phyloP scores from a whole-genome alignment of 2,329 filamentous ascomycete species.

The Neurospora sp. region DNA sequence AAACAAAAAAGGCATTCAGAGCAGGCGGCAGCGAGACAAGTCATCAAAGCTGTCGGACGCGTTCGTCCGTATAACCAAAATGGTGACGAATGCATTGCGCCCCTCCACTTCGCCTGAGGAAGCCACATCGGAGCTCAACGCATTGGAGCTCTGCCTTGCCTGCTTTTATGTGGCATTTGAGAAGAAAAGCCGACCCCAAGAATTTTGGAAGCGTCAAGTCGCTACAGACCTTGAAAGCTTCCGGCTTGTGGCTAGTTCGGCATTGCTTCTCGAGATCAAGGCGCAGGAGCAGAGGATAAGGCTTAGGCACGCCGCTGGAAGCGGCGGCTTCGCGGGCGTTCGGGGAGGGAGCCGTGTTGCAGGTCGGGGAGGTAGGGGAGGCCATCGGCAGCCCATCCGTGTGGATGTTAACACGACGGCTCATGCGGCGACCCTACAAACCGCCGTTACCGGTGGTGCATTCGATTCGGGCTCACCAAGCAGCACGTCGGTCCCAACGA shows the following conservation, averaged over 20 bases:
- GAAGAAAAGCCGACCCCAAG: background rate
- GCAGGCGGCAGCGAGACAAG: slow-evolving; percentile 39
- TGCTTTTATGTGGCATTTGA: slow-evolving; percentile 16
- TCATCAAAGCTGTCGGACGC: slow-evolving; percentile 43
- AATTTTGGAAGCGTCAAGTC: background rate
- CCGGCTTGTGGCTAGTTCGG: slow-evolving; percentile 21
- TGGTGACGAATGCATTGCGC: slow-evolving; percentile 21
- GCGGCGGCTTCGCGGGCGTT: background rate
- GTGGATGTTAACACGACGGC: background rate
- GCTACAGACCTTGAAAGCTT: slow-evolving; percentile 20
- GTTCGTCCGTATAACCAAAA: slow-evolving; percentile 36
- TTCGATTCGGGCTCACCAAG: background rate
- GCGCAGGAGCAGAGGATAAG: background rate
- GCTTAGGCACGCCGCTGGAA: background rate
- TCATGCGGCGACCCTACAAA: background rate
- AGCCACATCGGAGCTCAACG: slow-evolving; percentile 4
- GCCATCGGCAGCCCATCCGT: background rate
- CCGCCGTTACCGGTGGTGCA: too few species aligned
- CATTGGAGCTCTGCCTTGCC: slow-evolving; percentile 23
- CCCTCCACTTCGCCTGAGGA: background rate
- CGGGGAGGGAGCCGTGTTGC: background rate
- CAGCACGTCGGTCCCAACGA: background rate
- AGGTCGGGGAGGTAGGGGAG: background rate
- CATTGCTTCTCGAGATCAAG: slow-evolving; percentile 22
- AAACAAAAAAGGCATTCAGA: slow-evolving; percentile 39